phyloP scores from a whole-genome alignment of 2,329 filamentous ascomycete genomes.

The Claviceps spartinae region DNA sequence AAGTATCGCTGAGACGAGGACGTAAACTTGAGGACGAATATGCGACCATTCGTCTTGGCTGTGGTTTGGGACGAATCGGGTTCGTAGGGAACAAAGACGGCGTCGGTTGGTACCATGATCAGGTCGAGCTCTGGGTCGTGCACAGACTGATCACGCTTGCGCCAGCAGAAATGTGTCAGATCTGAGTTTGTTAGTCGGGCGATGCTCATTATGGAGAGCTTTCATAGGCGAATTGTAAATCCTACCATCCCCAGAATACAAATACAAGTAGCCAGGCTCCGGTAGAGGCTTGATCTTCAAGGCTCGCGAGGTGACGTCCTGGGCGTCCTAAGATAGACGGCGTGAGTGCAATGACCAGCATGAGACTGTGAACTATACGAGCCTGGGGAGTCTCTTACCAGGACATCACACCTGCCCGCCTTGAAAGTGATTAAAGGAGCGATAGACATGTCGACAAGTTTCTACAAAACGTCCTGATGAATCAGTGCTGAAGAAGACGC shows the following conservation, averaged over 20 bases:
- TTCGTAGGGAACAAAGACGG: conserved; percentile 73
- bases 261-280: conserved; percentile 76
- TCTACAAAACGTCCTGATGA: not conserved
- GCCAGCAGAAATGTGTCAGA: conserved; percentile 94
- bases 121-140: conserved; percentile 73
- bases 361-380: not conserved
- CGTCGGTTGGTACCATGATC: conserved; percentile 85
- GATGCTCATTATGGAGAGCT: not conserved
- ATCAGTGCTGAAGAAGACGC: not conserved
- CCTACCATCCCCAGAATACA: conserved; percentile 79
- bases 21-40: conserved; percentile 86
- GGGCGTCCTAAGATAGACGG: not conserved
- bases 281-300: conserved; percentile 60
- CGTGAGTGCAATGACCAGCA: conserved; percentile 9
- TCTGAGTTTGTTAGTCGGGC: conserved; percentile 35
- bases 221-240: not conserved
- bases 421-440: conserved; percentile 89
- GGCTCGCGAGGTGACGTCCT: conserved; percentile 22
- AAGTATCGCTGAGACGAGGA: conserved; percentile 84
- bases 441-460: conserved; percentile 53
- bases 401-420: conserved; percentile 75
- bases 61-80: conserved; percentile 40
- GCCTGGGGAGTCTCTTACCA: conserved; percentile 40
- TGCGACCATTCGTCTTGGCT: conserved; percentile 67
- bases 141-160: conserved; percentile 57